Base-by-base conservation (phyloP, 2,329 filamentous ascomycete species). In the Talaromyces funiculosus region DNA sequence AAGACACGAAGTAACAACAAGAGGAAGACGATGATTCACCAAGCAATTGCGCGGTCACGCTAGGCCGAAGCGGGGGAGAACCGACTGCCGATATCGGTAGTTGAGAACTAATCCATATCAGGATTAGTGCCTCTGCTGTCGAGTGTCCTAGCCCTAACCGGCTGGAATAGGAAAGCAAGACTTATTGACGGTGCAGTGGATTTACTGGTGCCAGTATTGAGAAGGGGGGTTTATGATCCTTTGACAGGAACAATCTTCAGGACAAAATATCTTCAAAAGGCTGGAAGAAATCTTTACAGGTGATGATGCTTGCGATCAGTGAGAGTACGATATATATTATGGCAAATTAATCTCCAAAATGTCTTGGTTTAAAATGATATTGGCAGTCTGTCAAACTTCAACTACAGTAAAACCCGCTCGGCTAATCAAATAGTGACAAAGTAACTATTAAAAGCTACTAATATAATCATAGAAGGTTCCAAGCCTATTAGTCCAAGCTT, bases 241-340 rank as follows among this genome's bases (percentile, higher is more conserved):
- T 22, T 57, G 40, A 53, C 53, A 20, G 31, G 35, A 38, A 47
- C 80, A 22, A 84, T 2, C 78, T 80, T 0, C 73, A 84, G n/a
- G 86, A 88, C 72, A 87, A 82, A 72, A 74, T 87, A 0, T 87
- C 86, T 69, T 84, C 85, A 0, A 77, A 75, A 62, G 86, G 85
- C 0, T 84, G 87, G 68, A 77, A 72, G 5, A n/a, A n/a, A n/a
- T 75, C 78, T 14, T 67, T 88, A 61, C 75, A 45, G 75, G 75
- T 63, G 86, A 88, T 69, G 86, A 88, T 69, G 67, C 75, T 0
- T 86, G 85, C 1, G 82, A 79, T 57, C 71, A 66, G 64, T 88
- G 86, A 67, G 86, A 84, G 72, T 88, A 87, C 65, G 78, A 83
- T 65, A 80, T 85, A 2, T 88, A 86, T 65, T 47, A 53, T 53